Conservation (phyloP, 768 basidiomycete species). For the Megacollybia marginata region DNA sequence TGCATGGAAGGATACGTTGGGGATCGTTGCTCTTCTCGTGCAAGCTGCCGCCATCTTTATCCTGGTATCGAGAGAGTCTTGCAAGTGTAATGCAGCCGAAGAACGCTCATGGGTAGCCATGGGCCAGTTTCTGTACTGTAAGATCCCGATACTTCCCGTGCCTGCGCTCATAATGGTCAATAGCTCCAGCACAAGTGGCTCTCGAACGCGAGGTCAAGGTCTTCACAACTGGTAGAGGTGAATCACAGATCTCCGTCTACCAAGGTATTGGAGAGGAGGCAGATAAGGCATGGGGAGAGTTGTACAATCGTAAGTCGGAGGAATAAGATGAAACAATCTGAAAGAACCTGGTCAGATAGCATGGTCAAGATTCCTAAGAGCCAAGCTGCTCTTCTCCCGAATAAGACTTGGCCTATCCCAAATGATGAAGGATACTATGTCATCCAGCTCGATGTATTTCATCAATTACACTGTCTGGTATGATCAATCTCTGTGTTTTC, state of each 20-base stretch:
- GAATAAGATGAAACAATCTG: background rate
- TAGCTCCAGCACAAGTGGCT: conserved; percentile 15
- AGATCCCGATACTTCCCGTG: background rate
- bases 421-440: conserved; percentile 16
- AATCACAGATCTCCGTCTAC: conserved; percentile 12
- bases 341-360: conserved; percentile 16
- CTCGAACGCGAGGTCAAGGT: conserved; percentile 13
- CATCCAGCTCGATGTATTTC: conserved; percentile 13
- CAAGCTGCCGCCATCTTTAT: too few relatives aligned
- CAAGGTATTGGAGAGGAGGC: conserved; percentile 6
- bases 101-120: too few relatives aligned
- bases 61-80: too few relatives aligned
- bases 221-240: conserved; percentile 15
- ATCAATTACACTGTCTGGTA: conserved; percentile 19
- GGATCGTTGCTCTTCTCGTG: too few relatives aligned
- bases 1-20: too few relatives aligned
- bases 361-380: conserved; percentile 14
- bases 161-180: background rate
- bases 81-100: too few relatives aligned
- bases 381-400: conserved; percentile 14
- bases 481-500: background rate
- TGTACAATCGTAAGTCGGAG: conserved; percentile 8
- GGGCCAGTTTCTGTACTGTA: conserved; percentile 4
- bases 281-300: conserved; percentile 15
- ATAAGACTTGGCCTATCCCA: conserved; percentile 16